Conservation (phyloP, 768 basidiomycete genomes). For the Exidia glandulosa region DNA sequence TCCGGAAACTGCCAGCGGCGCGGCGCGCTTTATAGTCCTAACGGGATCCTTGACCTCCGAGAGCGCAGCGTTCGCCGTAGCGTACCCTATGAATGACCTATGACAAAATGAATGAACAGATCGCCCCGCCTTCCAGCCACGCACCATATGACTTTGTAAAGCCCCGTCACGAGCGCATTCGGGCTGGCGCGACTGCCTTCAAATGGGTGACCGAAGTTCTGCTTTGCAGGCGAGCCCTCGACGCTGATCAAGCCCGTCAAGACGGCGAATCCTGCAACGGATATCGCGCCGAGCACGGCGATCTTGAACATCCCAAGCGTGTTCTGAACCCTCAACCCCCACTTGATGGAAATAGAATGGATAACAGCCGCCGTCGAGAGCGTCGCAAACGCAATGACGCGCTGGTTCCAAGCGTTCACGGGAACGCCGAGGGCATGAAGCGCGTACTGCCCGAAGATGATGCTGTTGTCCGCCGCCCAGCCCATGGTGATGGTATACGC, state of each 20-base stretch:
- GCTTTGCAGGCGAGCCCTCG: not conserved
- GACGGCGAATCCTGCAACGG: constrained; percentile 34
- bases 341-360: constrained; percentile 42
- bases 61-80: constrained; percentile 63
- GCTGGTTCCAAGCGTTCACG: constrained; percentile 31
- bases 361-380: constrained; percentile 44
- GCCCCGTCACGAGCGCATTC: constrained; percentile 51
- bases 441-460: constrained; percentile 65
- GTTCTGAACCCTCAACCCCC: constrained; percentile 56
- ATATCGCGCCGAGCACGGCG: constrained; percentile 39
- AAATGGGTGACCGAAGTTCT: constrained; percentile 12
- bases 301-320: constrained; percentile 51
- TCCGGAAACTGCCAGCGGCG: constrained; percentile 49
- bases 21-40: constrained; percentile 58
- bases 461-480: constrained; percentile 43
- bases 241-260: constrained; percentile 12
- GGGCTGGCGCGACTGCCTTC: constrained; percentile 39
- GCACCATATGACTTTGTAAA: constrained; percentile 65
- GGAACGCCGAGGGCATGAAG: constrained; percentile 37
- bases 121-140: constrained; percentile 1
- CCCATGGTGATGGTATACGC: constrained; percentile 48
- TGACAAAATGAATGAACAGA: not conserved
- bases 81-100: constrained; percentile 51
- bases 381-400: constrained; percentile 43
- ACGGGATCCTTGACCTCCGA: constrained; percentile 63